A percentile compares a stretch with the other conserved stretches of the same genome.
Conservation (phyloP, 345 rosid genomes). For the Brassica juncea region DNA sequence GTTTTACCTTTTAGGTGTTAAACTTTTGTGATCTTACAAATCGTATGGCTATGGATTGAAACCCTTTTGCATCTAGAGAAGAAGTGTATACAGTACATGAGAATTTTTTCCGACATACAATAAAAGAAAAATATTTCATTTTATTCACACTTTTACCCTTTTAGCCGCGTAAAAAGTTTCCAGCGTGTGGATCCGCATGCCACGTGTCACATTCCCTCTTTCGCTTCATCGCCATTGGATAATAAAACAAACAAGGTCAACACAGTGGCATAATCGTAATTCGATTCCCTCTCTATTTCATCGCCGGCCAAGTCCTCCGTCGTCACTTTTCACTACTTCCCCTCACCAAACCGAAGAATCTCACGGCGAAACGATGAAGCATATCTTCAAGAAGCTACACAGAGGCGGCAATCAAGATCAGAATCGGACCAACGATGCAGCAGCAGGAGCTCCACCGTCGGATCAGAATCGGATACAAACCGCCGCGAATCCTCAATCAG, state of each 20-base stretch:
- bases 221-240: conserved; percentile 20
- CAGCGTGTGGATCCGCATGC: conserved; percentile 29
- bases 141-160: neutral
- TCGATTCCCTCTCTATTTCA: conserved; percentile 8
- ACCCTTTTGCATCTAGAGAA: no score
- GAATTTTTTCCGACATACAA: neutral
- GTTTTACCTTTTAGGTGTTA: no score
- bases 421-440: conserved; percentile 68
- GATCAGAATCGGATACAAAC: conserved; percentile 50
- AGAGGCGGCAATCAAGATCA: conserved; percentile 48
- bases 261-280: conserved; percentile 38
- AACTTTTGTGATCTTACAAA: no score
- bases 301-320: conserved; percentile 45
- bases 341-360: conserved; percentile 28
- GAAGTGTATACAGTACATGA: no score
- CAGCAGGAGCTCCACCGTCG: conserved; percentile 38
- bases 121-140: neutral
- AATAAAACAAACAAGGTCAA: conserved; percentile 26
- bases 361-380: conserved; percentile 58
- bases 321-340: conserved; percentile 2
- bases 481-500: conserved; percentile 44
- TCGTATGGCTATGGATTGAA: no score
- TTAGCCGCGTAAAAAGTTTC: conserved; percentile 26
- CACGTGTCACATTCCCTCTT: conserved; percentile 28
- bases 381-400: conserved; percentile 55